Evolutionary conservation across 129 eudicot genomes (phyloP).

Genomic region (Scalesia atractyloides): DNA sequence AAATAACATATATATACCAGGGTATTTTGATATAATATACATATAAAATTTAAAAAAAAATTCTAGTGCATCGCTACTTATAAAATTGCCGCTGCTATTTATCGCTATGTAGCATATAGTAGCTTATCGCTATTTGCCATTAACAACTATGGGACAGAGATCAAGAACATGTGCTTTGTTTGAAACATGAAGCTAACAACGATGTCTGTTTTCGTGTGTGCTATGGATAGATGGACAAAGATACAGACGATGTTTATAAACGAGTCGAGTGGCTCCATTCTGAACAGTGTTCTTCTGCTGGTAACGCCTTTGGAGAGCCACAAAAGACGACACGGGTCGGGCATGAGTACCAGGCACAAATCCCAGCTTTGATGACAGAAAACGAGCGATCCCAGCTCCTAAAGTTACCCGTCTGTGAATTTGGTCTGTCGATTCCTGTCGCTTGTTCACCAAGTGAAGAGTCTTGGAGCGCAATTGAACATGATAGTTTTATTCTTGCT

Average conservation of each 20-base stretch:
- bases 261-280: conserved; percentile 34
- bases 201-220: conserved; percentile 6
- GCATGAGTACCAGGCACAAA: conserved; percentile 51
- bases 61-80: no score
- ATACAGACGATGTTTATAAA: conserved; percentile 24
- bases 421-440: conserved; percentile 46
- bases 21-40: no score
- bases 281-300: conserved; percentile 30
- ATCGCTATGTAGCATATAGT: no score
- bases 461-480: conserved; percentile 54
- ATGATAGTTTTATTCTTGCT: conserved; percentile 54
- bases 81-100: no score
- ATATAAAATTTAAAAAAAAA: no score
- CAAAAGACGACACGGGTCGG: conserved; percentile 48
- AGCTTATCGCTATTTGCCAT: no score
- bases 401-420: conserved; percentile 13
- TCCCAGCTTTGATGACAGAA: conserved; percentile 40
- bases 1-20: no score
- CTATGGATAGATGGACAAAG: conserved; percentile 31
- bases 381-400: conserved; percentile 27
- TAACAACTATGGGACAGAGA: no score
- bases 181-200: neutral
- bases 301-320: conserved; percentile 43
- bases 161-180: neutral
- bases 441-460: conserved; percentile 33